These are phyloP conservation scores for Pyrenophora graminea DNA, from an alignment of 2,329 filamentous ascomycete genomes.

Conservation along the genomic window DNA sequence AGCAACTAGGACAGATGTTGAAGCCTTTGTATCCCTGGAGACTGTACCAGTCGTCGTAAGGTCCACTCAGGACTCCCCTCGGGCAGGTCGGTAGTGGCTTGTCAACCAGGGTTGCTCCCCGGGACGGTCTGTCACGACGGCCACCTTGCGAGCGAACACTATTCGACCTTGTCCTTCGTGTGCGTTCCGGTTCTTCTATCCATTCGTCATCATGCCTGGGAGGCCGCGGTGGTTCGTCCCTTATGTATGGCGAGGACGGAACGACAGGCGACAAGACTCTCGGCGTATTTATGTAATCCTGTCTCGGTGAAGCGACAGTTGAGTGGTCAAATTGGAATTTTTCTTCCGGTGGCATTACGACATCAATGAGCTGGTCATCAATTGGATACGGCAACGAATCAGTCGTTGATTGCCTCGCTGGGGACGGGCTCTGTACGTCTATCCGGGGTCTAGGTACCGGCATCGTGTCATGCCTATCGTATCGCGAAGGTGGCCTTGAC, in stretches of 20 bases:
- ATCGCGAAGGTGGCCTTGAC: constrained; percentile 34
- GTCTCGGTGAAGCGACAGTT: constrained; percentile 23
- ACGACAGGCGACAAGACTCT: constrained; percentile 24
- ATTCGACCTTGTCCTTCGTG: constrained; percentile 30
- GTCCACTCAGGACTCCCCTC: constrained; percentile 63
- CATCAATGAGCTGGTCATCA: constrained; percentile 45
- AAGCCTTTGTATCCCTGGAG: constrained; percentile 72
- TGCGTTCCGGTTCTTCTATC: constrained; percentile 29
- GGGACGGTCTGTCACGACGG: constrained; percentile 25
- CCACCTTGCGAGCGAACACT: constrained; percentile 35
- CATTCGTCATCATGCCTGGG: constrained; percentile 9
- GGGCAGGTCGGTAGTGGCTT: constrained; percentile 64
- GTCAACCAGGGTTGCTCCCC: constrained; percentile 13
- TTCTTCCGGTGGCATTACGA: constrained; percentile 51
- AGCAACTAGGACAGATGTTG: constrained; percentile 82
- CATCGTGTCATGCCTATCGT: constrained; percentile 36
- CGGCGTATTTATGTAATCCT: constrained; percentile 32
- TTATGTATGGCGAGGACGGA: constrained; percentile 28
- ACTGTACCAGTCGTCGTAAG: constrained; percentile 79
- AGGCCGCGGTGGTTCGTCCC: constrained; percentile 18
- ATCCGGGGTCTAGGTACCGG: constrained; percentile 37
- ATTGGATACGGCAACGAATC: constrained; percentile 51
- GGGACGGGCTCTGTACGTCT: constrained; percentile 40
- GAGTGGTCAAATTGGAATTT: constrained; percentile 47
- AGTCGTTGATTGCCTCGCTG: constrained; percentile 31